These are phyloP conservation scores for Phytophthora megakarya DNA, from an alignment of 352 stramenopile genomes.

Conservation along the genomic window DNA sequence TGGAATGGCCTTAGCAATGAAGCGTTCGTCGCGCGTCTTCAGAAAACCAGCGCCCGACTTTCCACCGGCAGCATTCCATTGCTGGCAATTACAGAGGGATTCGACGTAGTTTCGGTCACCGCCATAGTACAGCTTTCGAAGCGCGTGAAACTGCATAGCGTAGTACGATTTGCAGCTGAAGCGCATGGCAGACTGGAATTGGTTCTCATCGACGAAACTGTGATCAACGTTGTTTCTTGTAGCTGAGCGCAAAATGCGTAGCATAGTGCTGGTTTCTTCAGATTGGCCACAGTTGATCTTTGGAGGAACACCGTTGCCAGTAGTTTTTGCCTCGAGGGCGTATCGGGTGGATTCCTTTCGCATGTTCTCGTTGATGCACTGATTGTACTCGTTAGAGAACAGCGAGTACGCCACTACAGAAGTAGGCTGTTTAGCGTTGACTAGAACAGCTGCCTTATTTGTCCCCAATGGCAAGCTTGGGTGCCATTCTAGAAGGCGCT, in stretches of 20 bases:
- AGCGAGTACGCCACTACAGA: slow-evolving; percentile 87
- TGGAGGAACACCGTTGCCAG: slow-evolving; percentile 40
- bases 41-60: slow-evolving; percentile 88
- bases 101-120: slow-evolving; percentile 88
- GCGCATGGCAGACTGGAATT: slow-evolving; percentile 79
- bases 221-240: slow-evolving; percentile 85
- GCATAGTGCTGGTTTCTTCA: slow-evolving; percentile 50
- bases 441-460: slow-evolving; percentile 74
- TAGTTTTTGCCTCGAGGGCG: slow-evolving; percentile 36
- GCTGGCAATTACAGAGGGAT: slow-evolving; percentile 85
- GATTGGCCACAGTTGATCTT: slow-evolving; percentile 27
- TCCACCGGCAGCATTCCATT: slow-evolving; percentile 85
- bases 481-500: slow-evolving; percentile 81
- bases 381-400: slow-evolving; percentile 82
- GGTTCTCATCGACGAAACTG: slow-evolving; percentile 85
- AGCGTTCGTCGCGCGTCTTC: slow-evolving; percentile 87
- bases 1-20: slow-evolving; percentile 88
- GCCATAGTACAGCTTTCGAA: slow-evolving; percentile 84
- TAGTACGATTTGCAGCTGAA: slow-evolving; percentile 92
- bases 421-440: slow-evolving; percentile 81
- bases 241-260: slow-evolving; percentile 68
- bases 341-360: slow-evolving; percentile 50
- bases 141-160: slow-evolving; percentile 88
- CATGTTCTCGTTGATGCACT: slow-evolving; percentile 77
- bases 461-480: slow-evolving; percentile 73